Conservation (phyloP, 139 green algal genomes). For the Coelastrella sp. region DNA sequence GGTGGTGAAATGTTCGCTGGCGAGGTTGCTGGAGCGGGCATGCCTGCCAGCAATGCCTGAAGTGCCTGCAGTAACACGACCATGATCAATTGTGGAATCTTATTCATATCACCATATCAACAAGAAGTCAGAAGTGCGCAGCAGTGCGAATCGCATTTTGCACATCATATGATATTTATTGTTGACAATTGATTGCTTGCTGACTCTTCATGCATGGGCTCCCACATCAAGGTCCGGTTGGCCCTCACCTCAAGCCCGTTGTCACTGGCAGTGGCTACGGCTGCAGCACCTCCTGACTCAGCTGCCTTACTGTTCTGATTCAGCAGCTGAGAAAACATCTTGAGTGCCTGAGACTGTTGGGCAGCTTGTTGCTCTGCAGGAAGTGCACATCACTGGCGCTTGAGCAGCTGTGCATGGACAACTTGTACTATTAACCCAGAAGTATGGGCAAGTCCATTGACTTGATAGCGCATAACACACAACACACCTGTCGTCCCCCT, state of each 20-base stretch:
- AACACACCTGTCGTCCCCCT: too few species aligned
- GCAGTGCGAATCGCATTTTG: too few species aligned
- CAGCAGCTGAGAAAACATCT: conserved; percentile 56
- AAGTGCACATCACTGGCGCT: not conserved
- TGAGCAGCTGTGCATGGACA: not conserved
- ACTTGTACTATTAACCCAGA: not conserved
- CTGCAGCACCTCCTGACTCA: not conserved
- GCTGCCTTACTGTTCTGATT: conserved; percentile 39
- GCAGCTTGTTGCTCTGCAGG: conserved; percentile 53
- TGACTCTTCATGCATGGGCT: too few species aligned
- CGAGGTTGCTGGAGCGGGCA: conserved; percentile 2
- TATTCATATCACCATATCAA: not conserved
- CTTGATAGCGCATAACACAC: too few species aligned
- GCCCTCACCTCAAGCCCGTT: not conserved
- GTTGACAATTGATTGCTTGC: too few species aligned
- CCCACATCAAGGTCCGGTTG: not conserved
- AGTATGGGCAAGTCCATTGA: too few species aligned
- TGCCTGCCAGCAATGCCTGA: not conserved
- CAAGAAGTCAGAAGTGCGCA: too few species aligned
- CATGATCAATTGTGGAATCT: not conserved
- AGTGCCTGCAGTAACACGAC: not conserved
- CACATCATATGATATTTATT: too few species aligned
- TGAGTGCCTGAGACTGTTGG: conserved; percentile 62
- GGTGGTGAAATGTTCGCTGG: conserved; percentile 41
- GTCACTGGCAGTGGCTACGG: conserved; percentile 24